Evolutionary conservation across 225 moss, liverwort and hornwort genomes (phyloP), one percentile per base, ranked within the genome.

Genomic region (Sphagnum tenellum): DNA sequence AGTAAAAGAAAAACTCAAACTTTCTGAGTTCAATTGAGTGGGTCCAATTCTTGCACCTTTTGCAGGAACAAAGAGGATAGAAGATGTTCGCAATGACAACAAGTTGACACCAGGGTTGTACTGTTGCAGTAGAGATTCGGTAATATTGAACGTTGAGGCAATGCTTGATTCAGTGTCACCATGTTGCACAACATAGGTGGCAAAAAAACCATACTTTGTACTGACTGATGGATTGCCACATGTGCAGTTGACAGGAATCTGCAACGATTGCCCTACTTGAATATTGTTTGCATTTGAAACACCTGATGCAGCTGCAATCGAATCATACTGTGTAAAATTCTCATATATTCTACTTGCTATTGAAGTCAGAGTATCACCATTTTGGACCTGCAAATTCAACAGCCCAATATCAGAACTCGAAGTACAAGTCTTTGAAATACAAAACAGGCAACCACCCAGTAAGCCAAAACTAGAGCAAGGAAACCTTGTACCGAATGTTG

Each of bases 211-310:
- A 69, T 80, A 90, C 50, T 50, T 47, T 12, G 50, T 47, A 70
- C 81, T 89, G 2, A 95, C 67, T 8, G 10, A 55, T 0, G 87
- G 72, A 54, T 90, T 77, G 49, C 95, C 95, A 61, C 95, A 96
- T 55, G 76, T 88, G 72, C 95, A 96, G 59, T 83, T 79, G 46
- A 96, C 90, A 10, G 95, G 92, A 48, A 96, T 75, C 57, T 64
- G 59, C 29, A 90, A 61, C 3, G 7, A 7, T 2, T 29, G 47
- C 1, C 74, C 78, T 0, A 70, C 48, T 2, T 69, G 47, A 46
- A 87, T 76, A 65, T 66, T 56, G 9, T 65, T 72, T 10, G 51
- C 46, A 46, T 74, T 62, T 4, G 64, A 7, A 7, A 83, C 1
- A 8, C 44, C 12, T 47, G 68, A 84, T 5, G 74, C 83, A 66